phyloP scores from a whole-genome alignment of 805 yeast genomes.

The Saturnispora hagleri region DNA sequence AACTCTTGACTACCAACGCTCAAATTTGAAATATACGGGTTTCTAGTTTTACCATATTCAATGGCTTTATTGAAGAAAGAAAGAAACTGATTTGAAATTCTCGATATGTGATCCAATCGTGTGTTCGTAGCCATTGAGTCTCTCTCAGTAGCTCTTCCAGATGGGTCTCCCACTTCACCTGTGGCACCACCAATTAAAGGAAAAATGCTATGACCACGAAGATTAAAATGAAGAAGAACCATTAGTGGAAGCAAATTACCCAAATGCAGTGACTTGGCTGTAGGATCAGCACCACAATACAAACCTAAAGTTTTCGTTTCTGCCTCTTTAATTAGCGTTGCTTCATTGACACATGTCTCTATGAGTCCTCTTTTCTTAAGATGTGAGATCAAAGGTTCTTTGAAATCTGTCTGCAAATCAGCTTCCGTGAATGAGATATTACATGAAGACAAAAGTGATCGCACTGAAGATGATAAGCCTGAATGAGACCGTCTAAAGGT shows the following conservation, averaged over 20 bases:
- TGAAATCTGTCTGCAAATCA: constrained; percentile 25
- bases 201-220: constrained; percentile 78
- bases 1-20: constrained; percentile 15
- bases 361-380: constrained; percentile 39
- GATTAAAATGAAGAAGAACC: constrained; percentile 71
- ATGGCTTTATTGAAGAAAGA: constrained; percentile 53
- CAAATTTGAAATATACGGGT: constrained; percentile 14
- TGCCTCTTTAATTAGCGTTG: constrained; percentile 17
- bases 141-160: constrained; percentile 80
- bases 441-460: constrained; percentile 14
- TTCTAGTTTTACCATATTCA: constrained; percentile 49
- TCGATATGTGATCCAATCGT: constrained; percentile 46
- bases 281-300: constrained; percentile 95
- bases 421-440: constrained; percentile 14
- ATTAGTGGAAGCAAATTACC: constrained; percentile 87
- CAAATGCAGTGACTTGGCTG: constrained; percentile 80
- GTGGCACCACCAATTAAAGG: constrained; percentile 94
- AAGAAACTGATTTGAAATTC: constrained; percentile 54
- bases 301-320: constrained; percentile 38
- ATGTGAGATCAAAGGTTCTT: constrained; percentile 32
- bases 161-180: constrained; percentile 93
- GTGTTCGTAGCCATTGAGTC: constrained; percentile 41
- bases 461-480: constrained; percentile 15
- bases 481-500: not conserved
- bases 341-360: constrained; percentile 32